Conservation (phyloP, 345 rosid species). For the Hibiscus trionum region DNA sequence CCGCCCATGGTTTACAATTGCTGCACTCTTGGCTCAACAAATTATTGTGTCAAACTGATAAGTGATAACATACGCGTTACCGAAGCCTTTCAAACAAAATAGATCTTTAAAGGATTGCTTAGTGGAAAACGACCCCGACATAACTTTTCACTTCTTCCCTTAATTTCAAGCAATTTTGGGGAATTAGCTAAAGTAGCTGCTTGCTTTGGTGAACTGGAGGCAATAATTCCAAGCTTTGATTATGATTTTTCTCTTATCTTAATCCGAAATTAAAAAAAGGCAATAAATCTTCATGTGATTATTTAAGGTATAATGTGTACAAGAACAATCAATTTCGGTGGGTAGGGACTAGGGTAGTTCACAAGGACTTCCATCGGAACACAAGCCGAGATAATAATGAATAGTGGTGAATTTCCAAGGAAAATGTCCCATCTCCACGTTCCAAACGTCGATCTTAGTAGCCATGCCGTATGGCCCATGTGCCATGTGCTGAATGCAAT, state of each 20-base stretch:
- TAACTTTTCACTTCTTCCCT: not conserved
- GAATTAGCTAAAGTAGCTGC: not conserved
- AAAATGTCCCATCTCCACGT: not conserved
- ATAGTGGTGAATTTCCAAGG: not conserved
- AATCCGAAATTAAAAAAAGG: too few species aligned
- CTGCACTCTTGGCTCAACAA: not conserved
- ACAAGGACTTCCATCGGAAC: too few species aligned
- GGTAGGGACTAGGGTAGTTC: not conserved
- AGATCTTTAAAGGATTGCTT: not conserved
- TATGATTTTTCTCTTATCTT: too few species aligned
- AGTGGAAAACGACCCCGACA: not conserved
- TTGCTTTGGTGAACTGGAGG: slow-evolving; percentile 19
- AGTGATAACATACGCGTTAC: too few species aligned
- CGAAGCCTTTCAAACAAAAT: not conserved
- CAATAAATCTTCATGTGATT: too few species aligned
- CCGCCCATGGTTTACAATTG: too few species aligned
- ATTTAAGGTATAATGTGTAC: not conserved
- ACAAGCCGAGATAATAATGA: too few species aligned
- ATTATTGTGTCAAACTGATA: not conserved
- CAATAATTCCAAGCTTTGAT: slow-evolving; percentile 2
- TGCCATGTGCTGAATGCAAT: not conserved
- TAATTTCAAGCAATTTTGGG: not conserved
- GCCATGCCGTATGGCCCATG: not conserved
- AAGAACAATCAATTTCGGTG: not conserved
- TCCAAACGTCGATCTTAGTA: not conserved